Percentiles rank a stretch among this genome's conserved stretches.
phyloP scores from a whole-genome alignment of 768 basidiomycete genomes.

The Xerocomellus intermedius region DNA sequence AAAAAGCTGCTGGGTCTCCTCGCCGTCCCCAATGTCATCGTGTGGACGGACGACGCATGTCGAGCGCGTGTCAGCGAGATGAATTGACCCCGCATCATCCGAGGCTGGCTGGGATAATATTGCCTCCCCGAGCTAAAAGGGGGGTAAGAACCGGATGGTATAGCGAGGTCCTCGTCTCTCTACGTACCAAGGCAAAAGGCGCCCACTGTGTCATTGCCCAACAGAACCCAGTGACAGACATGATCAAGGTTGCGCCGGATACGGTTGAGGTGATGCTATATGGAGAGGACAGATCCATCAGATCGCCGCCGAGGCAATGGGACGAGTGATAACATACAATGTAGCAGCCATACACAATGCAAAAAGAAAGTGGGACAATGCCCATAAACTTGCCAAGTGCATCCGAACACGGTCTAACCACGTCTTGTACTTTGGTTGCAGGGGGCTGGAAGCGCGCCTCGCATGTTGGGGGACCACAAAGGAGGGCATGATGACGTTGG shows the following conservation, averaged over 20 bases:
- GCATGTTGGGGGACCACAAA: slow-evolving; percentile 41
- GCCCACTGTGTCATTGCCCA: slow-evolving; percentile 95
- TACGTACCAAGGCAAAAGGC: slow-evolving; percentile 80
- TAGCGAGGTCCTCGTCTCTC: background rate
- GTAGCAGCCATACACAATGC: slow-evolving; percentile 77
- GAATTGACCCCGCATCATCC: slow-evolving; percentile 37
- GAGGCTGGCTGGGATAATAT: slow-evolving; percentile 65
- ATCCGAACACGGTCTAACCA: slow-evolving; percentile 50
- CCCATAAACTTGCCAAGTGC: slow-evolving; percentile 74
- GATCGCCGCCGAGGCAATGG: slow-evolving; percentile 14
- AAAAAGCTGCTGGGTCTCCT: slow-evolving; percentile 26
- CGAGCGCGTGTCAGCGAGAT: slow-evolving; percentile 38
- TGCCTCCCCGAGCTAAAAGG: slow-evolving; percentile 71
- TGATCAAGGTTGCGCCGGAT: slow-evolving; percentile 66
- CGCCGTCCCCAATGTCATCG: slow-evolving; percentile 21
- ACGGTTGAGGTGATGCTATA: slow-evolving; percentile 71
- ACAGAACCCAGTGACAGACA: slow-evolving; percentile 82
- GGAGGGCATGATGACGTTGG: slow-evolving; percentile 70
- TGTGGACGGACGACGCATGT: slow-evolving; percentile 7
- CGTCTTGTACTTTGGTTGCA: slow-evolving; percentile 16
- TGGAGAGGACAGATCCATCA: background rate
- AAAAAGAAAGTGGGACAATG: slow-evolving; percentile 71
- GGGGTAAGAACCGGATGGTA: slow-evolving; percentile 13
- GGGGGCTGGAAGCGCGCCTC: slow-evolving; percentile 14
- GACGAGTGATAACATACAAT: slow-evolving; percentile 53